Conservation (phyloP, 768 basidiomycete genomes). For the Auricularia heimuer region DNA sequence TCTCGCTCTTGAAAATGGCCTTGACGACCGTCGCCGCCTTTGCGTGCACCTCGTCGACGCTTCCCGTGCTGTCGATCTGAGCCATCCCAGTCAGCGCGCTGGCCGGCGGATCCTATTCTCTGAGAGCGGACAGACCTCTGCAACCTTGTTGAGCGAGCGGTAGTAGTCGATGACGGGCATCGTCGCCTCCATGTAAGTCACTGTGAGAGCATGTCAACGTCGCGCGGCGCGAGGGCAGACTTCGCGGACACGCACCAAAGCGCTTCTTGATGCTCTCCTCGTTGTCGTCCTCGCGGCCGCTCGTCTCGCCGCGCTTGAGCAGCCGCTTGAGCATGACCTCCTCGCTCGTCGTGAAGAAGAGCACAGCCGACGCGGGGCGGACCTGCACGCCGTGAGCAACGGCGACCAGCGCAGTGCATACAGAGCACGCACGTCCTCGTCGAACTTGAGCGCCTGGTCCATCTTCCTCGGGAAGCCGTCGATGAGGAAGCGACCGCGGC, state of each 20-base stretch:
- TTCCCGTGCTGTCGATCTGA: conserved; percentile 59
- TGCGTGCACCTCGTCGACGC: conserved; percentile 63
- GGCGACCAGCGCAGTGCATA: neutral
- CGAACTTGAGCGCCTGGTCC: conserved; percentile 93
- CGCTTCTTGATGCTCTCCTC: conserved; percentile 90
- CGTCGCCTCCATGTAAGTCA: conserved; percentile 74
- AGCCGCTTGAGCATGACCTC: conserved; percentile 80
- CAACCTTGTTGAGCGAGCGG: conserved; percentile 53
- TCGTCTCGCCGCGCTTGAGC: conserved; percentile 84
- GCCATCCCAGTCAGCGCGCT: neutral
- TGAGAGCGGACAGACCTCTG: conserved; percentile 48
- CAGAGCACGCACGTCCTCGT: conserved; percentile 53
- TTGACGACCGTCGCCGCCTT: conserved; percentile 46
- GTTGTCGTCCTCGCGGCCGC: conserved; percentile 94
- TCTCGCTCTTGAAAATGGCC: conserved; percentile 31
- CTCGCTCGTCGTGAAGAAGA: conserved; percentile 84
- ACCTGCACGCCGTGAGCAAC: conserved; percentile 37
- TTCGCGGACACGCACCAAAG: conserved; percentile 52
- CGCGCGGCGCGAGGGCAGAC: neutral
- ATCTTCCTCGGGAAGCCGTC: conserved; percentile 98
- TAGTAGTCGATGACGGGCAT: conserved; percentile 94
- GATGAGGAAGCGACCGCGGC: conserved; percentile 79
- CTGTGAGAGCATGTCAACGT: conserved; percentile 25
- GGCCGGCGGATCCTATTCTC: neutral
- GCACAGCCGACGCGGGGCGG: conserved; percentile 65